These are phyloP conservation scores for Alloteropsis semialata DNA, from an alignment of 176 grass and related monocot species.

Conservation along the genomic window DNA sequence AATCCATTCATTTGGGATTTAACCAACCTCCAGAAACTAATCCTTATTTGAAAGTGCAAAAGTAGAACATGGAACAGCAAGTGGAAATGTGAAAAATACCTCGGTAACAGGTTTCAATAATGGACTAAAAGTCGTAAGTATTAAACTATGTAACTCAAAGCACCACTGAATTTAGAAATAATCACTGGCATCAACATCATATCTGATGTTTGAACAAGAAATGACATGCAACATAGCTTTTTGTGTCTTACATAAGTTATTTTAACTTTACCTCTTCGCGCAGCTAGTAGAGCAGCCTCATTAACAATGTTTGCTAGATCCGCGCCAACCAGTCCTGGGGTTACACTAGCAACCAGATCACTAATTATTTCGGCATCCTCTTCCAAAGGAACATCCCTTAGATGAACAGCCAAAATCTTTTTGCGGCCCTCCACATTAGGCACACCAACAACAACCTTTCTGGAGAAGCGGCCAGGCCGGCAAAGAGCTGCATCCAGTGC, in stretches of 20 bases:
- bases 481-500: conserved; percentile 84
- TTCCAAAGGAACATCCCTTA: conserved; percentile 74
- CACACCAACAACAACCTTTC: conserved; percentile 88
- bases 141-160: conserved; percentile 13
- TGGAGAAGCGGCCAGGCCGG: conserved; percentile 87
- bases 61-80: background rate
- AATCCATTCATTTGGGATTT: background rate
- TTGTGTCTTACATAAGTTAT: conserved; percentile 2
- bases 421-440: conserved; percentile 81
- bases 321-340: conserved; percentile 79
- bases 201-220: conserved; percentile 23
- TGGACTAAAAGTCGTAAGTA: background rate
- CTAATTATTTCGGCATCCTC: conserved; percentile 72
- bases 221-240: background rate
- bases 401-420: conserved; percentile 84
- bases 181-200: conserved; percentile 11
- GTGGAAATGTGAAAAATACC: background rate
- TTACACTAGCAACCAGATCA: conserved; percentile 77
- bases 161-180: background rate
- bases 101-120: background rate
- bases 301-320: conserved; percentile 93
- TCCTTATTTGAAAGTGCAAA: background rate
- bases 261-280: conserved; percentile 67
- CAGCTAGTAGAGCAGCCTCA: conserved; percentile 83
- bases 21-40: background rate